These are phyloP conservation scores for Dittrichia graveolens DNA, from an alignment of 129 eudicot genomes.

Conservation along the genomic window DNA sequence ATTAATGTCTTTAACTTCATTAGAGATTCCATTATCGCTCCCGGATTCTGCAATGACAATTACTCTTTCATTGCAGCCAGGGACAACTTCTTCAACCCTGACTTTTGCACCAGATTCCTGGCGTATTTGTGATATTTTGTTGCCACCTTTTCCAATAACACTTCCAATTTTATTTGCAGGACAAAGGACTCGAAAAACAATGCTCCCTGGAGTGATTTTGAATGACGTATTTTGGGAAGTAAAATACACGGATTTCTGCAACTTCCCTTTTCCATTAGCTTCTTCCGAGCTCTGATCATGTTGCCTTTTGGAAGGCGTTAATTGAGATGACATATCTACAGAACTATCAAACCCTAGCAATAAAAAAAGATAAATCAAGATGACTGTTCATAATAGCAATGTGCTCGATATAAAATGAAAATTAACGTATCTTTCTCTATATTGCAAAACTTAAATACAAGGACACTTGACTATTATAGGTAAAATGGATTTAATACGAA, in stretches of 20 bases:
- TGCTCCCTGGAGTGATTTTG: slow-evolving; percentile 42
- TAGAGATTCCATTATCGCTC: slow-evolving; percentile 42
- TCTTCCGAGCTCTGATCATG: slow-evolving; percentile 47
- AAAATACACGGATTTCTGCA: slow-evolving; percentile 51
- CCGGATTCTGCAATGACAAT: slow-evolving; percentile 59
- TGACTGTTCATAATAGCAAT: not conserved
- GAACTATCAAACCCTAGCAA: slow-evolving; percentile 28
- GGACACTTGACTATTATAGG: not conserved
- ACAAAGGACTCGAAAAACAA: slow-evolving; percentile 69
- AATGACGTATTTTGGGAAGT: slow-evolving; percentile 38
- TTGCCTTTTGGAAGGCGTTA: slow-evolving; percentile 75
- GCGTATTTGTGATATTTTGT: slow-evolving; percentile 71
- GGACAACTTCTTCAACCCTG: slow-evolving; percentile 65
- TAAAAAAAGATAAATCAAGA: not conserved
- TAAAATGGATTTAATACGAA: not conserved
- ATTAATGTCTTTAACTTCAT: slow-evolving; percentile 35
- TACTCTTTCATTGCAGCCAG: slow-evolving; percentile 91
- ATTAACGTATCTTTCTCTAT: not conserved
- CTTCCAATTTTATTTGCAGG: slow-evolving; percentile 59
- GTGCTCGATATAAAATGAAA: not conserved
- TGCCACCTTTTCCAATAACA: slow-evolving; percentile 71
- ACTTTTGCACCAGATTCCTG: slow-evolving; percentile 80
- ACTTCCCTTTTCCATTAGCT: slow-evolving; percentile 61
- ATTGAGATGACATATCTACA: slow-evolving; percentile 57
- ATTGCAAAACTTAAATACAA: not conserved